A percentile compares a stretch with the other conserved stretches of the same genome.
Conservation (phyloP, 768 basidiomycete genomes). For the Coprinopsis strossmayeri region DNA sequence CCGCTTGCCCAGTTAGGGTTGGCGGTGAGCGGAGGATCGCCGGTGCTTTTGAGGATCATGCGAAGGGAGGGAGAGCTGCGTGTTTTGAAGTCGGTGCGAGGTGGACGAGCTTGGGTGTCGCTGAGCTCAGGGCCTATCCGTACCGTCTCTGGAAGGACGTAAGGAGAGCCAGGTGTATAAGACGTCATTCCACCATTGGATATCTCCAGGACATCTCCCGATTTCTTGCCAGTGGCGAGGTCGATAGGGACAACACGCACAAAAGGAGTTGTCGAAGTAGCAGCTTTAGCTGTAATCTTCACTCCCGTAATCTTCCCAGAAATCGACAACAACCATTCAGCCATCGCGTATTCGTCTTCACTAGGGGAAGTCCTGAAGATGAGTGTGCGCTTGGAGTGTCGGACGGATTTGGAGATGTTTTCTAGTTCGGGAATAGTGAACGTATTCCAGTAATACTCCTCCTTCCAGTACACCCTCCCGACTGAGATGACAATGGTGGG, state of each 20-base stretch:
- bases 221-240: conserved; percentile 26
- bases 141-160: conserved; percentile 25
- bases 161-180: conserved; percentile 25
- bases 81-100: conserved; percentile 34
- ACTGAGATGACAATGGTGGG: conserved; percentile 32
- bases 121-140: conserved; percentile 27
- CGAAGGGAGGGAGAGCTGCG: conserved; percentile 22
- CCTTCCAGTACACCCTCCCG: conserved; percentile 24
- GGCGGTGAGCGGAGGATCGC: conserved; percentile 30
- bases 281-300: conserved; percentile 27
- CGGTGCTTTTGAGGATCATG: conserved; percentile 26
- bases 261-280: conserved; percentile 28
- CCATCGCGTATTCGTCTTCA: conserved; percentile 30
- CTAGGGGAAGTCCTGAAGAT: conserved; percentile 29
- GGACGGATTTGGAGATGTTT: conserved; percentile 25
- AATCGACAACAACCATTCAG: conserved; percentile 32
- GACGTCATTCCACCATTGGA: conserved; percentile 33
- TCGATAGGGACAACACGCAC: conserved; percentile 32
- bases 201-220: conserved; percentile 25
- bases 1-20: conserved; percentile 23
- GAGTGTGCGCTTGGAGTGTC: conserved; percentile 25
- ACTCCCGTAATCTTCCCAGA: conserved; percentile 30
- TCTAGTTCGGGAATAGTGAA: conserved; percentile 31
- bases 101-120: conserved; percentile 22
- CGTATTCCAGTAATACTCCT: conserved; percentile 32